phyloP scores from a whole-genome alignment of 257 asterid species.

The Cinchona pubescens region DNA sequence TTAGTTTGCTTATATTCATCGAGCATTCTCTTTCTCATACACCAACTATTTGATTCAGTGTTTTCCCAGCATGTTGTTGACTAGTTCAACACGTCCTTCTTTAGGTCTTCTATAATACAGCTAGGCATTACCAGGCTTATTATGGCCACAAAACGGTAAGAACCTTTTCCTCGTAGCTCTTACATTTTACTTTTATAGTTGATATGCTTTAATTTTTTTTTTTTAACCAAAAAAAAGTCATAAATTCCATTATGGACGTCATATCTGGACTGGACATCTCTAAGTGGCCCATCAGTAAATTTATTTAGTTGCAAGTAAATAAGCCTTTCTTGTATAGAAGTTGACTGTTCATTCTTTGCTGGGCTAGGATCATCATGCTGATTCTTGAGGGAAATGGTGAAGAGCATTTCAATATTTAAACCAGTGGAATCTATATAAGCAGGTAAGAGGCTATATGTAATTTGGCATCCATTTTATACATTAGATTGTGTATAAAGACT shows the following conservation, averaged over 20 bases:
- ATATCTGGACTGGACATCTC: not conserved
- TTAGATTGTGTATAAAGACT: too few relatives aligned
- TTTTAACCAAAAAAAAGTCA: not conserved
- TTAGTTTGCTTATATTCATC: not conserved
- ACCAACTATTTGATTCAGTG: constrained; percentile 5
- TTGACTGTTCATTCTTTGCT: constrained; percentile 12
- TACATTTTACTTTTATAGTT: not conserved
- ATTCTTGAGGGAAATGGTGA: too few relatives aligned
- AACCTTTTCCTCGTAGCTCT: constrained; percentile 17
- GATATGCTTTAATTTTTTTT: not conserved
- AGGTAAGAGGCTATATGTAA: constrained; percentile 41
- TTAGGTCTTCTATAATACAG: constrained; percentile 86
- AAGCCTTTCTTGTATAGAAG: not conserved
- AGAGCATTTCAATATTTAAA: constrained; percentile 88
- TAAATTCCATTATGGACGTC: too few relatives aligned
- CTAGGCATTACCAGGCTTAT: constrained; percentile 91
- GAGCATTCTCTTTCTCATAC: not conserved
- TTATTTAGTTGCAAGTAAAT: not conserved
- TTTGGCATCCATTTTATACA: too few relatives aligned
- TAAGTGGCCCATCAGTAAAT: too few relatives aligned
- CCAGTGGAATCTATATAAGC: constrained; percentile 86
- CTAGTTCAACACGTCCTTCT: not conserved
- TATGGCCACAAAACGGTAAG: constrained; percentile 95
- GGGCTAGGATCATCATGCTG: constrained; percentile 91
- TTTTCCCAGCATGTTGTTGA: not conserved